Conservation (phyloP, 2,329 filamentous ascomycete genomes). For the Ceratocystis destructans region DNA sequence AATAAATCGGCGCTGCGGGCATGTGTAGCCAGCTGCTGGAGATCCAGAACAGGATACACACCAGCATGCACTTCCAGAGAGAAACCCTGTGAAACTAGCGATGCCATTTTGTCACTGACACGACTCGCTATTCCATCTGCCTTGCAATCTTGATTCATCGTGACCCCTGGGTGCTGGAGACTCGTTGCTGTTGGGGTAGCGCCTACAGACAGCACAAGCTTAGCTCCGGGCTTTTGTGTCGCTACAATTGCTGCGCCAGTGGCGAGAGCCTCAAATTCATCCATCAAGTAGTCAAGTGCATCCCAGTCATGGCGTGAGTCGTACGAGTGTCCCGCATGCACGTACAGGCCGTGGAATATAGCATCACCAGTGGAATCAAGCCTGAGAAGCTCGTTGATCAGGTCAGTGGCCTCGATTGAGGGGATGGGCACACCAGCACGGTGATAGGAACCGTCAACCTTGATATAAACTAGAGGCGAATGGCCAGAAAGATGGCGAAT, state of each 20-base stretch:
- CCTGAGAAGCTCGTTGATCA: slow-evolving; percentile 35
- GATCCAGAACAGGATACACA: slow-evolving; percentile 61
- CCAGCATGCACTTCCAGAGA: slow-evolving; percentile 59
- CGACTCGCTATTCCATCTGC: slow-evolving; percentile 25
- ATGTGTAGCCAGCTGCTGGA: slow-evolving; percentile 65
- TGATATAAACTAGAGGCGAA: slow-evolving; percentile 49
- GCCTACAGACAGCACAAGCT: slow-evolving; percentile 52
- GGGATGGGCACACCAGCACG: slow-evolving; percentile 51
- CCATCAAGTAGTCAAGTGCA: slow-evolving; percentile 44
- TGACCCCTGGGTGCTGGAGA: slow-evolving; percentile 40
- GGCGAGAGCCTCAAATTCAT: slow-evolving; percentile 40
- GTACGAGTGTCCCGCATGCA: slow-evolving; percentile 63
- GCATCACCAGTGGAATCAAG: slow-evolving; percentile 29
- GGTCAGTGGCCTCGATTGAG: slow-evolving; percentile 32
- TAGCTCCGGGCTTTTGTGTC: slow-evolving; percentile 22
- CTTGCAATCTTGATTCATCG: neutral
- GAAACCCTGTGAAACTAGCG: slow-evolving; percentile 25
- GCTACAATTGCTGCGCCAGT: neutral
- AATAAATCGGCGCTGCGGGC: slow-evolving; percentile 34
- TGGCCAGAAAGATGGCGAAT: slow-evolving; percentile 32
- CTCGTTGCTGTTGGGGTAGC: slow-evolving; percentile 62
- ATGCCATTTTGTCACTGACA: slow-evolving; percentile 25
- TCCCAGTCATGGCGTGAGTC: slow-evolving; percentile 37
- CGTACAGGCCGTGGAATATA: slow-evolving; percentile 52
- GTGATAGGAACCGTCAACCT: slow-evolving; percentile 60